Base-by-base conservation (phyloP, 257 asterid species). In the Solanum clarkiae region DNA sequence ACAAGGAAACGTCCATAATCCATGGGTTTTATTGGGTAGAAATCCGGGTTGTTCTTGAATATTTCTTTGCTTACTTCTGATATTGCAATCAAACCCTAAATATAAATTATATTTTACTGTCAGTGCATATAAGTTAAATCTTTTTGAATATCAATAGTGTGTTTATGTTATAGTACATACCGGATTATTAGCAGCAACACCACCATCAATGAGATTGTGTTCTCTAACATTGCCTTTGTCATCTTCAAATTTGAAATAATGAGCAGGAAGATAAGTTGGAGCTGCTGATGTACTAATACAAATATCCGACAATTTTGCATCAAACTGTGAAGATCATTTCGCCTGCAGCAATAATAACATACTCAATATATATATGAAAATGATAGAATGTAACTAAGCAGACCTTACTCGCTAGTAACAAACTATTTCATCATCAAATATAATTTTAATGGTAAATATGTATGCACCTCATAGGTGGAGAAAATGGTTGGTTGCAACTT, bases 131-230 rank as follows among this genome's bases (percentile, higher is more conserved):
- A 65, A 26, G 44, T 65, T 65, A 65, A 68, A 40, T 68, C 15
- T 2, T 42, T 44, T 36, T 36, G 3, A 40, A 14, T 42, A 42
- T 42, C 18, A 42, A 36, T 42, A 55, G 26, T 10, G 2, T 40
- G 1, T 36, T 24, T 57, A 36, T 4, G 40, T 13, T 9, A 1
- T 60, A 60, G 29, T 59, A 59, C 36, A 7, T 88, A 92, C 94
- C 53, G 96, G 96, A 91, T 93, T 93, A 84, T 93, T 91, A 26
- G 96, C 93, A 6, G 90, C 91, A 29, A 91, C 91, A 16, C 90
- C 91, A 20, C 96, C 96, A 66, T 93, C 96, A 12, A 92, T 53
- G 3, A 93, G 92, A 80, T 93, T 56, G 88, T 86, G 92, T 5
- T 88, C 90, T 44, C 82, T 71, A 1, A 60, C 3, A 1, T 89